phyloP scores from a whole-genome alignment of 306 rosid species.

The Spatholobus suberectus region DNA sequence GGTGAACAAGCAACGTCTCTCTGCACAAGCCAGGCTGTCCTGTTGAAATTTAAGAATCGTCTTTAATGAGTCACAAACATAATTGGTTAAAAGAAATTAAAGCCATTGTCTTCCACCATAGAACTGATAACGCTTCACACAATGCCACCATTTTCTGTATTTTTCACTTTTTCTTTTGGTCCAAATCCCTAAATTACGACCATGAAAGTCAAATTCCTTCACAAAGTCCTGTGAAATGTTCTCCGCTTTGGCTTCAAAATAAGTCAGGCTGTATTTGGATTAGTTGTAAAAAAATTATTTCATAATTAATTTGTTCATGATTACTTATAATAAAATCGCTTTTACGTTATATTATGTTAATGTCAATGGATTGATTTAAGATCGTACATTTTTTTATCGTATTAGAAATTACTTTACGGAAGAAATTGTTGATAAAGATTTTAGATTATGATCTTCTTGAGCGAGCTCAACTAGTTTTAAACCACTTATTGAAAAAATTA shows the following conservation, averaged over 20 bases:
- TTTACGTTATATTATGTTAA: not conserved
- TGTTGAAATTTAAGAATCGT: conserved; percentile 3
- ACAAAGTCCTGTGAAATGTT: not conserved
- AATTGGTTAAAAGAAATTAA: not conserved
- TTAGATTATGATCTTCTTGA: not conserved
- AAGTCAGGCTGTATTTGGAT: not conserved
- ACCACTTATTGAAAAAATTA: too few species aligned
- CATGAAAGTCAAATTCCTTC: not conserved
- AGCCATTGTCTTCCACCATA: conserved; percentile 11
- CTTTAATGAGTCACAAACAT: not conserved
- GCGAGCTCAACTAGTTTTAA: too few species aligned
- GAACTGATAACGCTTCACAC: not conserved
- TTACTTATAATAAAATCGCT: not conserved
- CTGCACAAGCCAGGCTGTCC: conserved; percentile 44
- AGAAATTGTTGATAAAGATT: not conserved
- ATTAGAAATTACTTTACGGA: too few species aligned
- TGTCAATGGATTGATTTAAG: not conserved
- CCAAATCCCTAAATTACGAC: not conserved
- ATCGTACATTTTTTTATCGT: not conserved
- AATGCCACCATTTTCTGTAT: not conserved
- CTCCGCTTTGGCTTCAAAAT: not conserved
- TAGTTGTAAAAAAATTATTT: not conserved
- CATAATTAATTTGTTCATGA: not conserved
- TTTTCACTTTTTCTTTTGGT: not conserved
- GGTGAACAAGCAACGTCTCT: conserved; percentile 18